Evolutionary conservation across 345 rosid genomes (phyloP), one percentile per base, ranked within the genome.

Genomic region (Citrus unshiu): DNA sequence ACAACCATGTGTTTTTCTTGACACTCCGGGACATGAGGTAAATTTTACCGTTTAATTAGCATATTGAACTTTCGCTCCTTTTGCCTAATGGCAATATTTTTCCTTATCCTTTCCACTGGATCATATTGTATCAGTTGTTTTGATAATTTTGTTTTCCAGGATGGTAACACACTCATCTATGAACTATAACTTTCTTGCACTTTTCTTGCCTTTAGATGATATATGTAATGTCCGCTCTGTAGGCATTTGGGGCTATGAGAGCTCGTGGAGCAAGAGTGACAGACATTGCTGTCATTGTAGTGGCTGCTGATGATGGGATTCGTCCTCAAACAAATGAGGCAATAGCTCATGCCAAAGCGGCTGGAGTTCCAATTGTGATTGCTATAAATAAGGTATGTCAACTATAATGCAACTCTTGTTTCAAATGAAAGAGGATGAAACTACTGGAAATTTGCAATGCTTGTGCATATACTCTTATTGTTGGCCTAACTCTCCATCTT

Each of bases 241-340:
- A 96, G 99, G 98, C 98, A 81, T 96, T 96, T 90, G 99, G 98
- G 79, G 99, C 98, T 79, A 96, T 96, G 97, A 94, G 99, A 87
- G 99, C 99, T 86, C 98, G 97, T 35, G 97, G 99, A 79, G 97
- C 99, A 24, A 86, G 98, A 79, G 97, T 96, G 80, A 96, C 99
- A 54, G 99, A 96, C 79, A 94, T 96, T 75, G 97, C 92, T 77
- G 84, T 96, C 76, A 91, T 96, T 81, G 99, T 96, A 74, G 98
- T 96, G 78, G 99, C 99, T 78, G 98, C 98, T 78, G 97, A 92
- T 87, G 99, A 96, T 85, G 99, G 99, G 72, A 93, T 96, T 78
- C 95, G 97, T 71, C 99, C 99, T 79, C 99, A 96, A 82, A 96
- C 99, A 78, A 96, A 81, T 65, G 98, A 96, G 88, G 99, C 99